Conservation (phyloP, 805 yeast species). For the Barnettozyma salicaria region DNA sequence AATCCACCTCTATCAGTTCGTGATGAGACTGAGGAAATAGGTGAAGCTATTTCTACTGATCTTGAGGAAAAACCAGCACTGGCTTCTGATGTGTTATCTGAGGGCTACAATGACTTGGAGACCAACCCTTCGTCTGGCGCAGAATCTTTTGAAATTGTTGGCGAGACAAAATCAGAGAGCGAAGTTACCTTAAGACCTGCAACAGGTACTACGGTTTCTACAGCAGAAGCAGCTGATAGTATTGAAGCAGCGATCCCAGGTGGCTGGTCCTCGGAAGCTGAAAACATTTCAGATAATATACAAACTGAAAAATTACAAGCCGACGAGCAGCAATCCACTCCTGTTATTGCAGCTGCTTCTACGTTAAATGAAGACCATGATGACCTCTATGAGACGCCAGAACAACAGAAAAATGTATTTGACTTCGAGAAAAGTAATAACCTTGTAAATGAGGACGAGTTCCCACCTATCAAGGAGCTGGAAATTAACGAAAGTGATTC, state of each 20-base stretch:
- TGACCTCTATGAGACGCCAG: too few relatives aligned
- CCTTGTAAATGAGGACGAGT: constrained; percentile 37
- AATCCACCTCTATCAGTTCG: constrained; percentile 89
- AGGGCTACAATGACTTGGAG: constrained; percentile 24
- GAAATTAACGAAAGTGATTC: constrained; percentile 47
- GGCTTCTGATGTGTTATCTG: constrained; percentile 29
- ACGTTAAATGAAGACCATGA: constrained; percentile 8
- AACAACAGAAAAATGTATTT: background rate
- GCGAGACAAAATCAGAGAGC: constrained; percentile 16
- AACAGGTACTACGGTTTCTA: background rate
- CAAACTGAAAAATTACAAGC: too few relatives aligned
- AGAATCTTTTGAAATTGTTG: constrained; percentile 5
- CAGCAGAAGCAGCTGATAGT: constrained; percentile 13
- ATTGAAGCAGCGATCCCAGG: constrained; percentile 28
- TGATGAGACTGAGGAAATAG: constrained; percentile 38
- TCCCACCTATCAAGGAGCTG: constrained; percentile 57
- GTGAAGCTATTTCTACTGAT: constrained; percentile 19
- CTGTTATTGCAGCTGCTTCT: constrained; percentile 16
- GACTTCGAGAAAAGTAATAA: background rate
- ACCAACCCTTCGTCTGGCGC: too few relatives aligned
- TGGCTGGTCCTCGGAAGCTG: constrained; percentile 19
- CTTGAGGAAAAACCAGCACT: constrained; percentile 25
- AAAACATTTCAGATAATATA: background rate
- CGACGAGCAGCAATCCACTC: constrained; percentile 5
- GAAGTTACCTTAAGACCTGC: constrained; percentile 13